Percentiles rank a stretch among this genome's conserved stretches.
Evolutionary conservation across 2,329 filamentous ascomycete species (phyloP).

Genomic region (Cryphonectria nitschkei): DNA sequence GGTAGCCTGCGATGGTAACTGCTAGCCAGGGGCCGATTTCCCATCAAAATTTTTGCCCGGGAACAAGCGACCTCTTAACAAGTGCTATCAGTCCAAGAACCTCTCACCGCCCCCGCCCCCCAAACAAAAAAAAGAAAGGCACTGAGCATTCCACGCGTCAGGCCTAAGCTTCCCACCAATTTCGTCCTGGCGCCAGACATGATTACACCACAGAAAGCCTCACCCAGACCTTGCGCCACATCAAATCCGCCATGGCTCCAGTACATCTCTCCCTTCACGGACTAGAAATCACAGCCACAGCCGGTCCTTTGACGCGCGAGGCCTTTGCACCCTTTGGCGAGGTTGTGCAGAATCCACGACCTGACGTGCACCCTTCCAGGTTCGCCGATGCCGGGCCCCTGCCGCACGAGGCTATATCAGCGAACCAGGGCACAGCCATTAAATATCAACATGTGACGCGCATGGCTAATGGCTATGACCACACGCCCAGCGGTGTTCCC

Average conservation of each 20-base stretch:
- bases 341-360: constrained; percentile 75
- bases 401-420: constrained; percentile 57
- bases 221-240: constrained; percentile 9
- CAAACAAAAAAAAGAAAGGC: not conserved
- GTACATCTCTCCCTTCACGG: constrained; percentile 48
- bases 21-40: not conserved
- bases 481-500: constrained; percentile 61
- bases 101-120: not conserved
- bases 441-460: constrained; percentile 84
- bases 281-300: constrained; percentile 53
- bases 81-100: not conserved
- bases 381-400: constrained; percentile 34
- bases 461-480: constrained; percentile 71
- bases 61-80: not conserved
- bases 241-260: constrained; percentile 24
- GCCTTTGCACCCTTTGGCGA: constrained; percentile 82
- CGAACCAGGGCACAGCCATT: constrained; percentile 87
- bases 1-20: not conserved
- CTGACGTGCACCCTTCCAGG: constrained; percentile 55
- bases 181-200: not conserved
- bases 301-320: constrained; percentile 67
- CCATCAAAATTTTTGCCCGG: not conserved
- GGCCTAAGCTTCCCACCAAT: not conserved
- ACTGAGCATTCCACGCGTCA: not conserved
- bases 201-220: not conserved